Conservation (phyloP, 331 rosid species). For the Spiraea crenata region DNA sequence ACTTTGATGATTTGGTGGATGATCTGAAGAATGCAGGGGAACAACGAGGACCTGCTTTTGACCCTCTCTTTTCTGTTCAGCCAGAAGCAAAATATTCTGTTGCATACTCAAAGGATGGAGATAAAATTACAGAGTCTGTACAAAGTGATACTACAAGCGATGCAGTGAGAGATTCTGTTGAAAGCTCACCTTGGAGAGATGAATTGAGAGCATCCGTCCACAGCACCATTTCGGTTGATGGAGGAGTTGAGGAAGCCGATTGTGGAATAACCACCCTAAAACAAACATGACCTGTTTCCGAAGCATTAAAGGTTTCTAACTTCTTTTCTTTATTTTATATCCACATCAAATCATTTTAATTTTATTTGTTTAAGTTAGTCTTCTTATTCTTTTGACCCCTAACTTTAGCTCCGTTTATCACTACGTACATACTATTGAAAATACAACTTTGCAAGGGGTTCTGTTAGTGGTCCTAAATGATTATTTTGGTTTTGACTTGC, state of each 20-base stretch:
- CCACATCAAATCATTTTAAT: background rate
- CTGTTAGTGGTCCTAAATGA: background rate
- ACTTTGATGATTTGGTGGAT: slow-evolving; percentile 48
- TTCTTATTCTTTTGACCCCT: background rate
- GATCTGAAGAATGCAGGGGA: slow-evolving; percentile 41
- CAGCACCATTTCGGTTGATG: slow-evolving; percentile 25
- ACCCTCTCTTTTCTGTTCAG: slow-evolving; percentile 46
- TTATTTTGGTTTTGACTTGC: background rate
- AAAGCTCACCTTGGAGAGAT: slow-evolving; percentile 26
- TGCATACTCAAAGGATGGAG: slow-evolving; percentile 32
- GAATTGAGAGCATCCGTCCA: slow-evolving; percentile 33
- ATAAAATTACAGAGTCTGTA: slow-evolving; percentile 34
- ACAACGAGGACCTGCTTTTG: slow-evolving; percentile 43
- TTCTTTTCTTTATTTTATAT: background rate
- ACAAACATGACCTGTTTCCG: slow-evolving; percentile 28
- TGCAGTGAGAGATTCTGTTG: slow-evolving; percentile 24
- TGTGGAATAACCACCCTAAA: slow-evolving; percentile 21
- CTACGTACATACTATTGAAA: background rate
- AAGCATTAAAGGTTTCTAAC: slow-evolving; percentile 36
- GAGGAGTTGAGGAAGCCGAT: slow-evolving; percentile 23
- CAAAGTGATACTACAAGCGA: slow-evolving; percentile 26
- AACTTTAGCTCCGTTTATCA: background rate
- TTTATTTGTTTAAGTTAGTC: background rate
- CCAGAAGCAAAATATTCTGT: slow-evolving; percentile 44
- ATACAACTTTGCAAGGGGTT: background rate